phyloP scores from a whole-genome alignment of 768 basidiomycete species.

The Hericium erinaceus region DNA sequence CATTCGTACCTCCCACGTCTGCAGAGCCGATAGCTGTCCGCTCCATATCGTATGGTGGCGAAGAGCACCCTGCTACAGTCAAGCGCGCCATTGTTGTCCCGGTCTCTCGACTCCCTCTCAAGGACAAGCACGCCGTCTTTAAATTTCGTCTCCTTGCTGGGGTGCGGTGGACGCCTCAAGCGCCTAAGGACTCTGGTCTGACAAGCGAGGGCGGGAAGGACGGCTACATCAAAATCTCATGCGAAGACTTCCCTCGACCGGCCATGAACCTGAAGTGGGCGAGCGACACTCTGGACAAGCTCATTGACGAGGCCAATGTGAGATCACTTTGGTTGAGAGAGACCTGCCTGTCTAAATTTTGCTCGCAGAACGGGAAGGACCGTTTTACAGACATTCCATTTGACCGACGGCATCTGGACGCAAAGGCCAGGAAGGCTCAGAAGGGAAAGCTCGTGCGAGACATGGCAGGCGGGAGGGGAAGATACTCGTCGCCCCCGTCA shows the following conservation, averaged over 20 bases:
- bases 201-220: slow-evolving; percentile 42
- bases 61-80: slow-evolving; percentile 57
- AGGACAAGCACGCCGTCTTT: slow-evolving; percentile 55
- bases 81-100: slow-evolving; percentile 73
- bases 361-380: slow-evolving; percentile 30
- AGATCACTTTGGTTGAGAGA: slow-evolving; percentile 23
- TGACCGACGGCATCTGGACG: slow-evolving; percentile 73
- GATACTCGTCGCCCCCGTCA: slow-evolving; percentile 12
- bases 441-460: slow-evolving; percentile 40
- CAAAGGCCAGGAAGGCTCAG: slow-evolving; percentile 63
- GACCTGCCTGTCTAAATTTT: not conserved
- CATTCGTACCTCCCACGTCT: slow-evolving; percentile 59
- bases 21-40: slow-evolving; percentile 59
- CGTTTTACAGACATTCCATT: slow-evolving; percentile 60
- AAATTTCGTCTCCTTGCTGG: slow-evolving; percentile 87
- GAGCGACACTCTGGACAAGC: slow-evolving; percentile 70
- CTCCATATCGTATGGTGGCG: slow-evolving; percentile 68
- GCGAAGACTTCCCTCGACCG: slow-evolving; percentile 76
- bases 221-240: slow-evolving; percentile 86
- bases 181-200: slow-evolving; percentile 63
- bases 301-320: slow-evolving; percentile 82
- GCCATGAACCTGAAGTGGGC: slow-evolving; percentile 94
- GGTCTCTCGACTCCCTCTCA: slow-evolving; percentile 64
- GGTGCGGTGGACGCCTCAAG: slow-evolving; percentile 70
- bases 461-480: slow-evolving; percentile 10